These are phyloP conservation scores for Suillus ampliporus DNA, from an alignment of 768 basidiomycete genomes.

Conservation along the genomic window DNA sequence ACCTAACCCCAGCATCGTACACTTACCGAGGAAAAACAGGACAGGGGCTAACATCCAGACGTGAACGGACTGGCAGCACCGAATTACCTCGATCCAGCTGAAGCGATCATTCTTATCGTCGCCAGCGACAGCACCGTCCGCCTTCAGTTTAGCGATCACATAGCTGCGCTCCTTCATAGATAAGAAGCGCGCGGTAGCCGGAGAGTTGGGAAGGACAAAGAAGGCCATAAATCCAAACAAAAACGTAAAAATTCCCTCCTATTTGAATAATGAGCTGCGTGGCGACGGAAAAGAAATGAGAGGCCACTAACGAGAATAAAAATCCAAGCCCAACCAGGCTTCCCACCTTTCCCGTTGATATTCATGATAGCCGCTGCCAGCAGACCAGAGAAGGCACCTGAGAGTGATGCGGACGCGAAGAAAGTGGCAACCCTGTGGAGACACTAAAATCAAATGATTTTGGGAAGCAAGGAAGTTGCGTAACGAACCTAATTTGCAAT, in stretches of 20 bases:
- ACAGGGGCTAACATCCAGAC: slow-evolving; percentile 55
- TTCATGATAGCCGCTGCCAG: slow-evolving; percentile 64
- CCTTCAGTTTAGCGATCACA: slow-evolving; percentile 37
- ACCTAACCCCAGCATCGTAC: not conserved
- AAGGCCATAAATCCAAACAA: slow-evolving; percentile 58
- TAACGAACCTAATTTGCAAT: slow-evolving; percentile 28
- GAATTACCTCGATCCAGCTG: slow-evolving; percentile 60
- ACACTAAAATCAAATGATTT: slow-evolving; percentile 14
- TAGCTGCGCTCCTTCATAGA: slow-evolving; percentile 54
- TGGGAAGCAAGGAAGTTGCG: not conserved
- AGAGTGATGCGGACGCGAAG: slow-evolving; percentile 52
- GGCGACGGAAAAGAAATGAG: not conserved
- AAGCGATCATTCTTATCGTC: slow-evolving; percentile 52
- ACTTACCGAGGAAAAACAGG: slow-evolving; percentile 60
- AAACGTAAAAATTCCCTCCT: slow-evolving; percentile 69
- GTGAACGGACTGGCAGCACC: slow-evolving; percentile 56
- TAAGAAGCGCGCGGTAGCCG: slow-evolving; percentile 55
- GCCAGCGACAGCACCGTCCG: slow-evolving; percentile 40
- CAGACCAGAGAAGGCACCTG: slow-evolving; percentile 68
- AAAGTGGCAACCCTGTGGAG: slow-evolving; percentile 43
- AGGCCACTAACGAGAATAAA: slow-evolving; percentile 50
- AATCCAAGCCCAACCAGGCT: slow-evolving; percentile 67
- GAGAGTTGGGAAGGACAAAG: slow-evolving; percentile 53
- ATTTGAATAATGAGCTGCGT: not conserved
- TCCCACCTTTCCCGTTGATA: slow-evolving; percentile 57